Percentiles rank a stretch among this genome's conserved stretches.
Evolutionary conservation across 768 basidiomycete genomes (phyloP).

Genomic region (Piloderma croceum): DNA sequence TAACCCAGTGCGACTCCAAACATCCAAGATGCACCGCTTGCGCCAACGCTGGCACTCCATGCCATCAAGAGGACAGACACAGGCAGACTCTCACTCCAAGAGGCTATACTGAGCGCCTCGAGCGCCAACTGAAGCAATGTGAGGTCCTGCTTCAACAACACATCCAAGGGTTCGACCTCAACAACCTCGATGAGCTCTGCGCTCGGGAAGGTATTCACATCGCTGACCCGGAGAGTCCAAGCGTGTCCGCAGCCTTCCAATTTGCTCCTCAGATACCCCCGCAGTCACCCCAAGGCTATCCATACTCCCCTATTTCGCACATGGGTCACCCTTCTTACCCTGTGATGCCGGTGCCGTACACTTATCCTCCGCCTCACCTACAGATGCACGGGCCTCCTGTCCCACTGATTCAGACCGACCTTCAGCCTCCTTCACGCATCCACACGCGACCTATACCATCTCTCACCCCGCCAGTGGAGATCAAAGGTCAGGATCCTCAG

Average conservation of each 20-base stretch:
- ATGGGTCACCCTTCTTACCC: slow-evolving; percentile 9
- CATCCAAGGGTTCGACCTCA: slow-evolving; percentile 40
- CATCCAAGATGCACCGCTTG: slow-evolving; percentile 88
- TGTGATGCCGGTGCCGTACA: slow-evolving; percentile 19
- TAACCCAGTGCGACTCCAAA: slow-evolving; percentile 78
- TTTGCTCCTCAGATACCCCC: slow-evolving; percentile 20
- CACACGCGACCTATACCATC: slow-evolving; percentile 38
- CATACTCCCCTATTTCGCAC: slow-evolving; percentile 30
- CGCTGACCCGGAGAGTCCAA: slow-evolving; percentile 6
- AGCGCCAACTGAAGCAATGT: slow-evolving; percentile 75
- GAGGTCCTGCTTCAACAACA: slow-evolving; percentile 68
- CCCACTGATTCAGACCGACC: slow-evolving; percentile 43
- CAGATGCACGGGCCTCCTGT: slow-evolving; percentile 37
- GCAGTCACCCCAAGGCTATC: slow-evolving; percentile 25
- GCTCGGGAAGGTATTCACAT: slow-evolving; percentile 41
- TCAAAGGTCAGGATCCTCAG: slow-evolving; percentile 75
- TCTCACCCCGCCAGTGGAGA: slow-evolving; percentile 27
- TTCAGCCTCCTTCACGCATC: no score
- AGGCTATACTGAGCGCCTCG: slow-evolving; percentile 77
- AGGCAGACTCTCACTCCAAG: slow-evolving; percentile 81
- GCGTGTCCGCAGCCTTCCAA: slow-evolving; percentile 46
- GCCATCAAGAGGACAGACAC: slow-evolving; percentile 86
- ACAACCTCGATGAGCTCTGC: slow-evolving; percentile 40
- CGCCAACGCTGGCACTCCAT: slow-evolving; percentile 68
- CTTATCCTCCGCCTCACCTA: slow-evolving; percentile 20